Conservation (phyloP, 495 filamentous ascomycete genomes). For the Tuber umbilicatum region DNA sequence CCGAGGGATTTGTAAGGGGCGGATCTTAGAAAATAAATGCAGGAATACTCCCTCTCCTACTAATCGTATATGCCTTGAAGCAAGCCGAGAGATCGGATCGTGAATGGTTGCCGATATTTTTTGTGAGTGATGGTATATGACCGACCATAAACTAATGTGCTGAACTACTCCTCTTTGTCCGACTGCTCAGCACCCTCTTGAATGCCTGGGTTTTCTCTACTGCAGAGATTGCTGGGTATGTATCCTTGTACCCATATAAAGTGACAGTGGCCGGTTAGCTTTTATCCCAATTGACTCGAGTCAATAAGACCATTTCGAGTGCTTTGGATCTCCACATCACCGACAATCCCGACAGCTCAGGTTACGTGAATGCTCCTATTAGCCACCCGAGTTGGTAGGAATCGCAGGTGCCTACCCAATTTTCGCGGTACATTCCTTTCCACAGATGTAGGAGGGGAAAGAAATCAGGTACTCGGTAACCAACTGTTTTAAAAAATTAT, state of each 20-base stretch:
- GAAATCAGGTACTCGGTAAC: background rate
- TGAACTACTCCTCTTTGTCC: background rate
- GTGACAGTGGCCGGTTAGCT: background rate
- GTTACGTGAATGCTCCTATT: background rate
- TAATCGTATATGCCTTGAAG: background rate
- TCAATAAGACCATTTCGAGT: background rate
- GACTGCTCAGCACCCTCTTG: background rate
- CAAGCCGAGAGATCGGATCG: background rate
- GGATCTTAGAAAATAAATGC: background rate
- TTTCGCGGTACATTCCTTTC: background rate
- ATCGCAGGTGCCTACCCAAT: background rate
- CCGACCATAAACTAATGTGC: background rate
- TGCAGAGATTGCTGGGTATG: background rate
- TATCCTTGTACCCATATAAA: background rate
- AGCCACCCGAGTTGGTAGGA: background rate
- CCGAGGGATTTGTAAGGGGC: background rate
- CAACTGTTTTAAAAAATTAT: background rate
- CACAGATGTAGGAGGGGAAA: background rate
- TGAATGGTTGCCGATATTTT: background rate
- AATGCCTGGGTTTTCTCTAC: background rate
- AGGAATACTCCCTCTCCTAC: background rate
- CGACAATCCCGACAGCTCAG: background rate
- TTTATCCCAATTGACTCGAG: background rate
- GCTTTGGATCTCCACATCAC: background rate
- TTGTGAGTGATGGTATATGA: background rate